Base-by-base conservation (phyloP, 768 basidiomycete genomes). In the Pisolithus sp. region DNA sequence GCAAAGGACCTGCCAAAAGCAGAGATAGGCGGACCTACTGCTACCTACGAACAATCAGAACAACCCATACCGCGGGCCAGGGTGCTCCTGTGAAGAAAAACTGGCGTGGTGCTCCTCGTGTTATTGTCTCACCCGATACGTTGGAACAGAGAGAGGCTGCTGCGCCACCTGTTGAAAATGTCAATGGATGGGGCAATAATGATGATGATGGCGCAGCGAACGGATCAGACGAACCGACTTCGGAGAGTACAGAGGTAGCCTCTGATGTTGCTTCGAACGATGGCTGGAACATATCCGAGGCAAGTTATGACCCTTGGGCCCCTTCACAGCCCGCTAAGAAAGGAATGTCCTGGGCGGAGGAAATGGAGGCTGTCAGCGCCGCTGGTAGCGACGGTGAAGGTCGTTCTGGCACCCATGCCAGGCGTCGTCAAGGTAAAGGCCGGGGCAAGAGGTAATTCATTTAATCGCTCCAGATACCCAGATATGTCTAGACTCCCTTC, bases 51-150 rank as follows among this genome's bases (percentile, higher is more conserved):
- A 43, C 36, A 20, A 17, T 21, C 59, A 54, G 15, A 51, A 47
- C 53, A 61, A 18, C 40, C 51, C 43, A 6, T 67, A 65, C 56
- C 56, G 63, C 17, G 66, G 67, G 23, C 52, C 63, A 9, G 66
- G n/a, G 67, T 9, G 67, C 63, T 2, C 61, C 65, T 2, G 61
- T 67, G 45, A 69, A 44, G 56, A 67, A 59, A 1, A 67, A 61
- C 36, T 67, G 66, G 66, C 63, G 63, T 5, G 63, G 65, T 0
- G 36, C 55, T 12, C 63, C 67, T 15, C 61, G 67, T 4, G 51
- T 49, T 13, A 63, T 69, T 24, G 59, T 67, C 3, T 53, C 65
- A 15, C 52, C 60, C 0, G 65, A 58, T 34, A 31, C 51, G 15
- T 58, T 67, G 0, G 67, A 63, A 53, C 42, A 59, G 44, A 59